These are phyloP conservation scores for Salisapilia sapeloensis DNA, from an alignment of 352 stramenopile species.

Conservation along the genomic window DNA sequence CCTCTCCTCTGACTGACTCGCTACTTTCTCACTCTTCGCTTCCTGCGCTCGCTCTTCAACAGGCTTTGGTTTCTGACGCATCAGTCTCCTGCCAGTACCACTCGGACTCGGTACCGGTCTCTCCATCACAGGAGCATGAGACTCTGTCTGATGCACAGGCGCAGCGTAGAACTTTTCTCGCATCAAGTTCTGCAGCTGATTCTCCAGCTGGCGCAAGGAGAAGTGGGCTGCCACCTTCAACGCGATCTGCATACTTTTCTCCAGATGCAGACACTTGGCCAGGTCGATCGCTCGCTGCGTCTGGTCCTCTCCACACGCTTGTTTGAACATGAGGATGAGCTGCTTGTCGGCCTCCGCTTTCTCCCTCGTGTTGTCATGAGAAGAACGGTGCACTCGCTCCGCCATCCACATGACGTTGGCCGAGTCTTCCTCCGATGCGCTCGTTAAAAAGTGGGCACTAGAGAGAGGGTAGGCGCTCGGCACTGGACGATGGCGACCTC, in stretches of 20 bases:
- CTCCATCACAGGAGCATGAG: no score
- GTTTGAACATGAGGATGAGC: slow-evolving; percentile 75
- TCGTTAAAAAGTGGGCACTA: slow-evolving; percentile 10
- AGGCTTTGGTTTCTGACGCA: no score
- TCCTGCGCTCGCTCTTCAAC: no score
- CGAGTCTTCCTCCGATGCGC: slow-evolving; percentile 1
- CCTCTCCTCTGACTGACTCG: no score
- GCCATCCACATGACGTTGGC: slow-evolving; percentile 37
- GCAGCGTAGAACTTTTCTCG: slow-evolving; percentile 44
- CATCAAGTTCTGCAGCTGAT: slow-evolving; percentile 58
- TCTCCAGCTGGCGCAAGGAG: slow-evolving; percentile 48
- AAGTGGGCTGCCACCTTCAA: slow-evolving; percentile 74
- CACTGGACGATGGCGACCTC: slow-evolving; percentile 60
- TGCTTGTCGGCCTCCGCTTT: slow-evolving; percentile 74
- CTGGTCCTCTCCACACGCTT: slow-evolving; percentile 45
- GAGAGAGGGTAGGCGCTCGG: slow-evolving; percentile 34
- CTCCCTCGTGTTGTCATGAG: slow-evolving; percentile 30
- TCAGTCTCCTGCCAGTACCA: no score
- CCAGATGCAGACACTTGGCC: slow-evolving; percentile 61
- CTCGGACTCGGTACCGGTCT: no score
- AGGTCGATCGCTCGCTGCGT: slow-evolving; percentile 50
- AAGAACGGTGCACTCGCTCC: slow-evolving; percentile 29
- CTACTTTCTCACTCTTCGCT: no score
- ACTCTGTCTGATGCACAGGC: no score
- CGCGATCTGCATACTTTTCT: slow-evolving; percentile 73